These are phyloP conservation scores for Suillus plorans DNA, from an alignment of 768 basidiomycete genomes.

Conservation along the genomic window DNA sequence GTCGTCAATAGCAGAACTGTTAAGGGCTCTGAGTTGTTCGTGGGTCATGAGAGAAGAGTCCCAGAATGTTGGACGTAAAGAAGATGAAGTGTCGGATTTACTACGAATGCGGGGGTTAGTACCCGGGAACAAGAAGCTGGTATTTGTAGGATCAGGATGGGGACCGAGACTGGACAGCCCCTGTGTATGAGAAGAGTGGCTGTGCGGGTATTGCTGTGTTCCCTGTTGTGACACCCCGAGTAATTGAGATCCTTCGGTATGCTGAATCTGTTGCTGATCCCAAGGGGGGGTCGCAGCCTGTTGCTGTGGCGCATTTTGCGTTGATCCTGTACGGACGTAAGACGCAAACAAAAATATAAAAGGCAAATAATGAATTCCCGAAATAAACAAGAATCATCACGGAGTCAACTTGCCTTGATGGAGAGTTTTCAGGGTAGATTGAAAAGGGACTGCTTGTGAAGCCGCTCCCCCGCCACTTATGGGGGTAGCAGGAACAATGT, in stretches of 20 bases:
- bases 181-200: conserved; percentile 34
- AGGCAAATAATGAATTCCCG: conserved; percentile 29
- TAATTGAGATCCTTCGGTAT: conserved; percentile 28
- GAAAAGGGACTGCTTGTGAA: conserved; percentile 50
- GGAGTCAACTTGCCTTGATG: conserved; percentile 48
- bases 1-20: conserved; percentile 40
- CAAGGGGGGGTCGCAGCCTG: conserved; percentile 33
- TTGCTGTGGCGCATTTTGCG: conserved; percentile 34
- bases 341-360: conserved; percentile 23
- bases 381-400: conserved; percentile 33
- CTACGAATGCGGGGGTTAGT: conserved; percentile 48
- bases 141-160: conserved; percentile 37
- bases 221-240: conserved; percentile 30
- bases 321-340: conserved; percentile 31
- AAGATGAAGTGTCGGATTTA: conserved; percentile 55
- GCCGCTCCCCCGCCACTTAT: conserved; percentile 59
- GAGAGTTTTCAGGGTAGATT: conserved; percentile 47
- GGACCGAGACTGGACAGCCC: conserved; percentile 35
- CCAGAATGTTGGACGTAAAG: conserved; percentile 55
- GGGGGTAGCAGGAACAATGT: conserved; percentile 84
- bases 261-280: conserved; percentile 38
- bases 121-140: conserved; percentile 37
- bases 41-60: conserved; percentile 38
- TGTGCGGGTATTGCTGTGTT: conserved; percentile 33
- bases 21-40: conserved; percentile 33